phyloP scores from a whole-genome alignment of 2,329 filamentous ascomycete genomes.

The Raffaelea arxii region DNA sequence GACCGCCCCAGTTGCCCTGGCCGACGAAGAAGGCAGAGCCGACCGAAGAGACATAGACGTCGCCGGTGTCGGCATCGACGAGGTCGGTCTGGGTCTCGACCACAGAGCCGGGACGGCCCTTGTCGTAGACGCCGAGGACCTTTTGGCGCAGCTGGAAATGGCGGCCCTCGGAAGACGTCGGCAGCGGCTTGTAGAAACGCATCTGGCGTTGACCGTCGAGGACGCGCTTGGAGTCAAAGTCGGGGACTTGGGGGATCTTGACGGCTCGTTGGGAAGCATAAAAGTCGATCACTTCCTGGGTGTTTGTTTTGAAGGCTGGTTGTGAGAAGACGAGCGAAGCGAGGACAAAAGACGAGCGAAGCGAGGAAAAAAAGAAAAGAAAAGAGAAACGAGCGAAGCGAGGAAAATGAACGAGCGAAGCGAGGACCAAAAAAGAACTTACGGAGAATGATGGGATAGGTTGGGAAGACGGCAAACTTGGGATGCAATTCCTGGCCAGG shows the following conservation, averaged over 20 bases:
- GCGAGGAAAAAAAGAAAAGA: too few species aligned
- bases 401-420: too few species aligned
- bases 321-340: too few species aligned
- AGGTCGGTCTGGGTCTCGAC: slow-evolving; percentile 70
- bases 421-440: too few species aligned
- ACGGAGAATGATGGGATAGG: slow-evolving; percentile 75
- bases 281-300: slow-evolving; percentile 75
- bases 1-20: slow-evolving; percentile 76
- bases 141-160: slow-evolving; percentile 69
- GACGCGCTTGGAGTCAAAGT: slow-evolving; percentile 63
- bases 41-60: slow-evolving; percentile 61
- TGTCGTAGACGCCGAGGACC: slow-evolving; percentile 81
- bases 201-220: slow-evolving; percentile 80
- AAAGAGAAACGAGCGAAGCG: too few species aligned
- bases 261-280: slow-evolving; percentile 58
- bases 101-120: slow-evolving; percentile 74
- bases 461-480: slow-evolving; percentile 79
- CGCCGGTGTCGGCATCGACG: slow-evolving; percentile 58
- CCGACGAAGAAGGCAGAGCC: slow-evolving; percentile 71
- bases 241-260: slow-evolving; percentile 66
- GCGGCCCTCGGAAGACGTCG: slow-evolving; percentile 57
- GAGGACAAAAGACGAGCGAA: too few species aligned
- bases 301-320: slow-evolving; percentile 64
- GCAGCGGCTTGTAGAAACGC: slow-evolving; percentile 66
- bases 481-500: slow-evolving; percentile 68